Evolutionary conservation across 306 rosid species (phyloP).

Genomic region (Lathyrus aphaca): DNA sequence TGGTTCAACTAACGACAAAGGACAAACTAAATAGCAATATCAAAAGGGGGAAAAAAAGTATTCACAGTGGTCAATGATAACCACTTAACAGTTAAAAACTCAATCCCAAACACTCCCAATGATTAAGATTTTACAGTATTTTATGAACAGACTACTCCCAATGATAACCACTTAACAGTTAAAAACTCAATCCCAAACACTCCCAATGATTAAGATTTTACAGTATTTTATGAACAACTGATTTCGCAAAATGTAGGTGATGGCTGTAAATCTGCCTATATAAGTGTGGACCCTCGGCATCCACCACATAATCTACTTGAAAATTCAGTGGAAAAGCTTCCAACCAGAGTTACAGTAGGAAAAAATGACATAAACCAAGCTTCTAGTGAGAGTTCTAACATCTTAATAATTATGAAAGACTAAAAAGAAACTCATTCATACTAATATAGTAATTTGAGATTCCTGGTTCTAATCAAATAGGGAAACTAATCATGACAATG

Average conservation of each 20-base stretch:
- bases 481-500: constrained; percentile 3
- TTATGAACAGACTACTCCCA: too few species aligned
- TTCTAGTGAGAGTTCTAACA: neutral
- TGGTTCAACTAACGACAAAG: constrained; percentile 22
- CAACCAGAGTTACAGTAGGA: neutral
- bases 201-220: constrained; percentile 1
- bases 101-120: neutral
- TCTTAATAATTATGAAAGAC: neutral
- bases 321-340: neutral
- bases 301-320: constrained; percentile 4
- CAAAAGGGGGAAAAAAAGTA: neutral
- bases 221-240: constrained; percentile 10
- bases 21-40: constrained; percentile 18
- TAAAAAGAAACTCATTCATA: neutral
- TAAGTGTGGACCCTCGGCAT: neutral
- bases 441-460: constrained; percentile 14
- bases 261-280: neutral
- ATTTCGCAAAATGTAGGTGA: constrained; percentile 18
- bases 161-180: neutral
- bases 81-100: neutral
- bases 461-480: neutral
- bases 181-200: neutral
- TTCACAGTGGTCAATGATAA: constrained; percentile 3
- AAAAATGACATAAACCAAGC: neutral
- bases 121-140: constrained; percentile 14